Evolutionary conservation across 2,329 filamentous ascomycete species (phyloP), one percentile per base, ranked within the genome.

Genomic region (Rachicladosporium sp.): DNA sequence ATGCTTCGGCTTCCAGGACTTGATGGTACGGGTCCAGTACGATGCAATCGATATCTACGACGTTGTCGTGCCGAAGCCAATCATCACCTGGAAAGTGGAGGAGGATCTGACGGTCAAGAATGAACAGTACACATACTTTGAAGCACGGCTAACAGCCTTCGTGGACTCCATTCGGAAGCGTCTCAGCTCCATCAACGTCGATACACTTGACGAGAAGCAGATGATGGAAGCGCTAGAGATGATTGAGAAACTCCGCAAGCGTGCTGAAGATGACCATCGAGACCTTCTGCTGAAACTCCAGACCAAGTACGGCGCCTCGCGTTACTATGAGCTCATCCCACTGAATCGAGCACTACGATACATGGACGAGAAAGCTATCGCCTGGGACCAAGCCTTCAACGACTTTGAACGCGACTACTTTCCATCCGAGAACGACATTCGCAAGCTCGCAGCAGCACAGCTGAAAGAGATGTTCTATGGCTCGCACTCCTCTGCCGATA

Each of bases 51-150:
- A 91, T 49, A 73, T 98, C 6, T 78, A 96, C 30, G 93, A 98
- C 58, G 88, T 98, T 43, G 80, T 94, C 38, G 91, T 96, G 2
- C 91, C 91, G 2, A 76, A 88, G 41, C 78, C 87, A 21, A 77
- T 84, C 40, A 82, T 98, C 37, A 95, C 89, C 0, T 98, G 93
- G 89, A 96, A 95, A 59, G 91, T 98, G 19, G 89, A 94, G 50
- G 83, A 93, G 47, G 91, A 98, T 56, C 65, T 98, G 36, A 82
- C 74, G 48, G 72, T 98, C 51, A 94, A 94, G 60, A 98, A 98
- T 51, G 86, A 94, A 15, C 78, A 94, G 27, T 98, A 84, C 56
- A 70, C 69, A 13, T 82, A 80, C 54, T 82, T 82, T 45, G 84
- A 94, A 54, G 79, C 86, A 38, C 78, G 86, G 29, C 80, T 94